Conservation (phyloP, 129 eudicot species). For the Escallonia herrerae region DNA sequence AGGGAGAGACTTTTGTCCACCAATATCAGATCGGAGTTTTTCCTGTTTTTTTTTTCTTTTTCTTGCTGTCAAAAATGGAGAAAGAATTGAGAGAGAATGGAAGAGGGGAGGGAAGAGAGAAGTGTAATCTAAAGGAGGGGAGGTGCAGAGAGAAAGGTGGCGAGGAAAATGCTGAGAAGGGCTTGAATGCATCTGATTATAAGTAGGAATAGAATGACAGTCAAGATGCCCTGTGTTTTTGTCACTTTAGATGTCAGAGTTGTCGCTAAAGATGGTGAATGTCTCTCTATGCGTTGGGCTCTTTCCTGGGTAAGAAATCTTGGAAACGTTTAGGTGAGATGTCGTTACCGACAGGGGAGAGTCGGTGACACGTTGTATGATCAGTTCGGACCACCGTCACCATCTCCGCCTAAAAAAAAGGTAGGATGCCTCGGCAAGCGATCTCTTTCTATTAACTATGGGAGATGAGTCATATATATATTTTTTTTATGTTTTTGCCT, state of each 20-base stretch:
- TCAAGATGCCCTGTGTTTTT: too few relatives aligned
- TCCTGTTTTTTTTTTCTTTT: slow-evolving; percentile 1
- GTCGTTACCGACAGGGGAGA: slow-evolving; percentile 13
- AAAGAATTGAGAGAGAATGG: not conserved
- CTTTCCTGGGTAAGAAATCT: too few relatives aligned
- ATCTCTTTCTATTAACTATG: too few relatives aligned
- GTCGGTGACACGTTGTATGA: slow-evolving; percentile 53
- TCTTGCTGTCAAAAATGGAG: not conserved
- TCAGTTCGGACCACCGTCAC: slow-evolving; percentile 5
- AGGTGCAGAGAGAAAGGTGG: slow-evolving; percentile 39
- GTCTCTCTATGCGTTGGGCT: too few relatives aligned
- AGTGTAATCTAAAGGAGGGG: not conserved
- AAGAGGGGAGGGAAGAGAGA: slow-evolving; percentile 3
- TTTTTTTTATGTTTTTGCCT: too few relatives aligned
- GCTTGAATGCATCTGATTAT: not conserved
- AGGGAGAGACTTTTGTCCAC: not conserved
- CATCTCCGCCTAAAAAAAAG: not conserved
- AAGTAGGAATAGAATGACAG: too few relatives aligned
- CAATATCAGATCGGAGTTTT: not conserved
- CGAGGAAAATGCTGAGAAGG: slow-evolving; percentile 20
- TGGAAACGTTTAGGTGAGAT: not conserved
- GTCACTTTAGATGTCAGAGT: too few relatives aligned
- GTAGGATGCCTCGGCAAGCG: not conserved
- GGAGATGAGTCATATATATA: too few relatives aligned
- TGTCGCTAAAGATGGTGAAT: too few relatives aligned